Conservation (phyloP, 2,329 filamentous ascomycete genomes). For the Botryotinia convoluta region DNA sequence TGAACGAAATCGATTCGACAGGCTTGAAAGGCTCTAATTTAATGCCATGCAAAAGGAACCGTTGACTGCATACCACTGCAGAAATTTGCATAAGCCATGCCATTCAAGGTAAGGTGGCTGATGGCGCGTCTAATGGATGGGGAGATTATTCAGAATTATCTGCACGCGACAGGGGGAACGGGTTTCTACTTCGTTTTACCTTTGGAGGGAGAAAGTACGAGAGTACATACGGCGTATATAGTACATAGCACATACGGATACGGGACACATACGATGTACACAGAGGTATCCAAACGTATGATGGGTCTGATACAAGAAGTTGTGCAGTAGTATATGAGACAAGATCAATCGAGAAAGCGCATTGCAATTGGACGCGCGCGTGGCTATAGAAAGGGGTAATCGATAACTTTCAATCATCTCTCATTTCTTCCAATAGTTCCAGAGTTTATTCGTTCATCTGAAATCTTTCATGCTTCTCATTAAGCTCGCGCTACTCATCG, state of each 20-base stretch:
- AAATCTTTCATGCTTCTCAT: slow-evolving; percentile 4
- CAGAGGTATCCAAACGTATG: neutral
- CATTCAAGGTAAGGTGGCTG: slow-evolving; percentile 15
- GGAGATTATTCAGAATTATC: neutral
- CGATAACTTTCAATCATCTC: neutral
- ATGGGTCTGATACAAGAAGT: neutral
- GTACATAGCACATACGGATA: neutral
- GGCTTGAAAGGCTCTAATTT: neutral
- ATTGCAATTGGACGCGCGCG: neutral
- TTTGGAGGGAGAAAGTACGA: neutral
- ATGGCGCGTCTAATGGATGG: slow-evolving; percentile 18
- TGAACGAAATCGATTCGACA: slow-evolving; percentile 12
- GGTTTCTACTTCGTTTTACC: slow-evolving; percentile 6
- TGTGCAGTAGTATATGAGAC: neutral
- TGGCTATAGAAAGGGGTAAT: slow-evolving; percentile 13
- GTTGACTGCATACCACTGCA: slow-evolving; percentile 13
- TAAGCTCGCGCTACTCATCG: slow-evolving; percentile 6
- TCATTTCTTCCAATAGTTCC: neutral
- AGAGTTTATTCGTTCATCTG: neutral
- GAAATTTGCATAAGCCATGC: slow-evolving; percentile 7
- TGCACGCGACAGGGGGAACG: slow-evolving; percentile 18
- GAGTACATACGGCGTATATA: neutral
- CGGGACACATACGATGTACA: neutral
- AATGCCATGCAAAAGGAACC: slow-evolving; percentile 8
- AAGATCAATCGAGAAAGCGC: neutral